Evolutionary conservation across 108 stramenopile genomes (phyloP).

Genomic region (Thalassiosira profunda): DNA sequence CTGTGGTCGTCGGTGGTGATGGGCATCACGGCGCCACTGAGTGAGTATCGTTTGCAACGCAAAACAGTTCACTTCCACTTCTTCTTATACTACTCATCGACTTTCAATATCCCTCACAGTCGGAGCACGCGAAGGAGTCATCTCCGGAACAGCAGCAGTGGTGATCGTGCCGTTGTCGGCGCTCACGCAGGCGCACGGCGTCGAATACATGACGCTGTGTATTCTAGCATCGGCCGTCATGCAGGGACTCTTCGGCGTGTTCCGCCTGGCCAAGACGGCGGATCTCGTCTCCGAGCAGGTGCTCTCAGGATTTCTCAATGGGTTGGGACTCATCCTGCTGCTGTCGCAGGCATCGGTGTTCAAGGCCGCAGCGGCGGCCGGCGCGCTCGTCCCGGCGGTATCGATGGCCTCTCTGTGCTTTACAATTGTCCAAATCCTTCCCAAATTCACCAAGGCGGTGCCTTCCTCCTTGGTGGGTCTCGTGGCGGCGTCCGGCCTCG

Average conservation of each 20-base stretch:
- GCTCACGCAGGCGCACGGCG: conserved; percentile 22
- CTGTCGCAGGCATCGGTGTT: conserved; percentile 37
- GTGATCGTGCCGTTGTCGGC: conserved; percentile 38
- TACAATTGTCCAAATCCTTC: conserved; percentile 32
- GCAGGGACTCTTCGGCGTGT: conserved; percentile 32
- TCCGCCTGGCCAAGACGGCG: conserved; percentile 31
- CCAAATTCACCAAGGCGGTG: conserved; percentile 20
- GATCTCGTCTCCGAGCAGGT: conserved; percentile 47
- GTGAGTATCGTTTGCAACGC: conserved; percentile 2
- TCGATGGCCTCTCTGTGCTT: conserved; percentile 31
- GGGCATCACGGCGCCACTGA: conserved; percentile 34
- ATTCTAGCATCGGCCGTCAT: conserved; percentile 33
- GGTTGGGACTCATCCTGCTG: conserved; percentile 34
- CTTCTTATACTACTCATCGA: not conserved
- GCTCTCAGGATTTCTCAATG: conserved; percentile 51
- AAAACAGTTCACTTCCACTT: not conserved
- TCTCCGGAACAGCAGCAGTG: conserved; percentile 45
- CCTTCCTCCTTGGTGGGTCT: conserved; percentile 46
- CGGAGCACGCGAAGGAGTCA: conserved; percentile 35
- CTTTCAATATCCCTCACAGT: not conserved
- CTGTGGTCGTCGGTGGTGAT: conserved; percentile 47
- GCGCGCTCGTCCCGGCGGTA: conserved; percentile 13
- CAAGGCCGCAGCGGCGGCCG: conserved; percentile 12
- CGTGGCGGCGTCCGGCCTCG: conserved; percentile 32
- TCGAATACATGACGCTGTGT: conserved; percentile 33